Percentiles rank a stretch among this genome's conserved stretches.
phyloP scores from a whole-genome alignment of 2,329 filamentous ascomycete species.

The Fusarium sacchari region DNA sequence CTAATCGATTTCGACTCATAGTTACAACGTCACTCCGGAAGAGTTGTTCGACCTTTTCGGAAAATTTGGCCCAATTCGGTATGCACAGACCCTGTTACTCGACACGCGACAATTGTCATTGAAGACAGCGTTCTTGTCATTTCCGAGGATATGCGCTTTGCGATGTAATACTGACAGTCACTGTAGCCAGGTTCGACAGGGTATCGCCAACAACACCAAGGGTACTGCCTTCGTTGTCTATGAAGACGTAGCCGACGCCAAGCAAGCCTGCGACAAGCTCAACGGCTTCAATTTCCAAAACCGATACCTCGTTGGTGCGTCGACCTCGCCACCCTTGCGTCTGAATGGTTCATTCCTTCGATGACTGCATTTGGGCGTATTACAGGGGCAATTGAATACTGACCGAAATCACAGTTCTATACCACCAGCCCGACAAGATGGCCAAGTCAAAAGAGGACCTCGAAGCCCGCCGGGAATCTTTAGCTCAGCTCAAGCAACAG shows the following conservation, averaged over 20 bases:
- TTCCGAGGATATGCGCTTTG: constrained; percentile 10
- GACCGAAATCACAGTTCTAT: constrained; percentile 59
- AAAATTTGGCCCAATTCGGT: constrained; percentile 96
- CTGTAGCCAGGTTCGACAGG: constrained; percentile 93
- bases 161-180: constrained; percentile 36
- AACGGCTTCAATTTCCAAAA: constrained; percentile 99
- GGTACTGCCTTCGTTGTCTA: constrained; percentile 99
- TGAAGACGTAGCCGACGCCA: constrained; percentile 99
- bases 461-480: constrained; percentile 91
- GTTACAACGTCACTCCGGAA: constrained; percentile 98
- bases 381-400: constrained; percentile 14
- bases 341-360: neutral
- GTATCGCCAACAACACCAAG: constrained; percentile 96
- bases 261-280: constrained; percentile 98
- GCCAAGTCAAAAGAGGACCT: constrained; percentile 91
- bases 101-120: neutral
- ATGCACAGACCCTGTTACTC: constrained; percentile 52
- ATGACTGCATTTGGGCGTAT: constrained; percentile 1
- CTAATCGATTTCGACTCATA: constrained; percentile 69
- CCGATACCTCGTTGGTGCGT: constrained; percentile 95
- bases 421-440: constrained; percentile 74
- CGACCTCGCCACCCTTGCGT: neutral
- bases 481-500: constrained; percentile 97
- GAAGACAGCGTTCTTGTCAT: constrained; percentile 6
- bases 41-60: constrained; percentile 99